phyloP scores from a whole-genome alignment of 305 asterid species.

The Fraxinus baroniana region DNA sequence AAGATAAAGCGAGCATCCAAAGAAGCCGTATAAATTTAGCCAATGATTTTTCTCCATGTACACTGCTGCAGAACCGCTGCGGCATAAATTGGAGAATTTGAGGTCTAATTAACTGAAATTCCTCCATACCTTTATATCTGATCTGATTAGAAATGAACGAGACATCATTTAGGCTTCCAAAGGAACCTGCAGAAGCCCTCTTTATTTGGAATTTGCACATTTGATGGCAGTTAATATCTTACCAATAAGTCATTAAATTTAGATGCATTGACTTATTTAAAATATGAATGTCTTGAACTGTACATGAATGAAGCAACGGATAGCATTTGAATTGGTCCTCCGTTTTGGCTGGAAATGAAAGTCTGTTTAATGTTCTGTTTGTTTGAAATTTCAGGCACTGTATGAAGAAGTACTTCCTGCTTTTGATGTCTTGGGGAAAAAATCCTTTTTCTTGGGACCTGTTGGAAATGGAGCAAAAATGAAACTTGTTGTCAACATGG shows the following conservation, averaged over 20 bases:
- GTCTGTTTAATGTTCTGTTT: conserved; percentile 19
- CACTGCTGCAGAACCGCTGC: neutral
- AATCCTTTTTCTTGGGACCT: conserved; percentile 77
- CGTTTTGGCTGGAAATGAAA: conserved; percentile 12
- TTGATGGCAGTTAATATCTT: too few species aligned
- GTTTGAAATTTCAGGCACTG: conserved; percentile 50
- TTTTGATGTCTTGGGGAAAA: conserved; percentile 83
- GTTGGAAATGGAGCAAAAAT: conserved; percentile 96
- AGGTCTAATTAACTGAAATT: neutral
- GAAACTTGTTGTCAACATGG: conserved; percentile 98
- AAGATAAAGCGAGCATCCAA: neutral
- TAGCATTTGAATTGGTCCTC: neutral
- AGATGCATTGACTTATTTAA: conserved; percentile 9
- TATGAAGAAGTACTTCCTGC: conserved; percentile 74
- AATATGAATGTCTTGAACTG: neutral
- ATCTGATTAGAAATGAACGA: neutral
- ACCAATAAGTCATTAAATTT: neutral
- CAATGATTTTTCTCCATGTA: neutral
- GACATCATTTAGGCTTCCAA: neutral
- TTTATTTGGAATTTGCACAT: neutral
- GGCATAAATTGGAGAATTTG: neutral
- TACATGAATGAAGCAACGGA: neutral
- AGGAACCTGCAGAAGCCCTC: neutral
- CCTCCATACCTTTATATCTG: neutral
- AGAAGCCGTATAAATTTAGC: neutral